Evolutionary conservation across 306 rosid genomes (phyloP), one percentile per base, ranked within the genome.

Genomic region (Mucuna pruriens): DNA sequence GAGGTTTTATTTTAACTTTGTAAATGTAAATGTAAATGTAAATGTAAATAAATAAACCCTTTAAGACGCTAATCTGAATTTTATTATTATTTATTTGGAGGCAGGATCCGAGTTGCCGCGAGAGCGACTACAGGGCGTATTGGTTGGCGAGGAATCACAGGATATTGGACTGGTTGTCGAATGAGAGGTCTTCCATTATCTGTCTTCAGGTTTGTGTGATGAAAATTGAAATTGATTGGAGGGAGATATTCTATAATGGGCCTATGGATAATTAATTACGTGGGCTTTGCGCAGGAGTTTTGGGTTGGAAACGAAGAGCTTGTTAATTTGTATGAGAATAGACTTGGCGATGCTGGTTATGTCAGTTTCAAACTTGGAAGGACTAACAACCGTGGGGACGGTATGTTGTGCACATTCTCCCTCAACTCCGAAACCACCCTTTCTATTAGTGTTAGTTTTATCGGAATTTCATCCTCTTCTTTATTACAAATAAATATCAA

Each of bases 321-420:
- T 71, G 99, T 95, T 51, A 77, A 88, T 64, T 75, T 95, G 73
- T 95, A 93, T 73, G 93, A 93, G 86, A 90, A 83, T 77, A 87
- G 92, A 58, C 90, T 95, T 20, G 86, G 87, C 0, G 91, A 90
- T 66, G 98, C 96, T 16, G 98, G 98, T 64, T 95, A 95, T 78
- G 66, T 79, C 57, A 87, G 74, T 85, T 92, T 93, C 85, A 91
- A 95, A 86, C 96, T 95, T 57, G 99, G 89, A 64, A 85, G 99
- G 76, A 93, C 99, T 2, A 95, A 95, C 66, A 95, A 95, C 83
- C 99, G 99, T 9, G 99, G 99, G 11, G 99, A 95, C 49, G 99
- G 99, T 95, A 87, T 39, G 51, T 16, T 63, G 16, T 33, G 86
- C 49, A 57, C 73, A 40, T 75, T 77, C 17, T 71, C 36, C 63